Conservation (phyloP, 1,139 yeast species). For the Blastobotrys raffinosifermentans region DNA sequence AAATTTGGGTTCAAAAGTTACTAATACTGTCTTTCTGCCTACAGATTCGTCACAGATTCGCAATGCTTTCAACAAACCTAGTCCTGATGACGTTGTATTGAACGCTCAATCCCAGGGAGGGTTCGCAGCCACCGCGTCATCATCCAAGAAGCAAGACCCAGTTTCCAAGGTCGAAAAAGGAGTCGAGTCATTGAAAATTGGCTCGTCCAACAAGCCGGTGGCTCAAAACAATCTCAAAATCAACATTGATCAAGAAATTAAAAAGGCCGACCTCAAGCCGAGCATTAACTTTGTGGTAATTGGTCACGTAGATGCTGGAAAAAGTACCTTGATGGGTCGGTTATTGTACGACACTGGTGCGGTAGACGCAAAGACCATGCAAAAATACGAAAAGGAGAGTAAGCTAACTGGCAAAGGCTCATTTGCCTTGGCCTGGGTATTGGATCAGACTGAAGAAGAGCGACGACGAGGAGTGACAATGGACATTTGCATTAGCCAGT, state of each 20-base stretch:
- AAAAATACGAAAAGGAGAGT: constrained; percentile 74
- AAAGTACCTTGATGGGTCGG: constrained; percentile 91
- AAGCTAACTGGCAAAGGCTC: constrained; percentile 83
- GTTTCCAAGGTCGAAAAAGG: constrained; percentile 5
- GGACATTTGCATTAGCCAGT: constrained; percentile 79
- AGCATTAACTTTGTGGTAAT: constrained; percentile 27
- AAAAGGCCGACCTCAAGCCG: constrained; percentile 15
- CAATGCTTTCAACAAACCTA: constrained; percentile 58
- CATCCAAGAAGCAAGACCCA: constrained; percentile 1
- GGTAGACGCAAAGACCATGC: constrained; percentile 69
- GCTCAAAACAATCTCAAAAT: constrained; percentile 8
- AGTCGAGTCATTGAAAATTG: constrained; percentile 7
- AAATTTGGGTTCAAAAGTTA: constrained; percentile 26
- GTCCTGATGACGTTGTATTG: constrained; percentile 75
- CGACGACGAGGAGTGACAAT: constrained; percentile 83
- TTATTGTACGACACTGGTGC: constrained; percentile 74
- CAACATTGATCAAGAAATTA: constrained; percentile 17
- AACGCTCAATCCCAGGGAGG: constrained; percentile 47
- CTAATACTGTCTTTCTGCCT: constrained; percentile 36
- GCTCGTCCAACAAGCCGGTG: neutral
- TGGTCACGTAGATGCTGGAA: constrained; percentile 98
- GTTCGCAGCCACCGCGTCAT: constrained; percentile 3
- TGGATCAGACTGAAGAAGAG: constrained; percentile 94
- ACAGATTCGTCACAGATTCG: constrained; percentile 38
- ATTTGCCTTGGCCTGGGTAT: constrained; percentile 94